Evolutionary conservation across 2,329 filamentous ascomycete species (phyloP), one percentile per base, ranked within the genome.

Genomic region (Cercospora nicotianae): DNA sequence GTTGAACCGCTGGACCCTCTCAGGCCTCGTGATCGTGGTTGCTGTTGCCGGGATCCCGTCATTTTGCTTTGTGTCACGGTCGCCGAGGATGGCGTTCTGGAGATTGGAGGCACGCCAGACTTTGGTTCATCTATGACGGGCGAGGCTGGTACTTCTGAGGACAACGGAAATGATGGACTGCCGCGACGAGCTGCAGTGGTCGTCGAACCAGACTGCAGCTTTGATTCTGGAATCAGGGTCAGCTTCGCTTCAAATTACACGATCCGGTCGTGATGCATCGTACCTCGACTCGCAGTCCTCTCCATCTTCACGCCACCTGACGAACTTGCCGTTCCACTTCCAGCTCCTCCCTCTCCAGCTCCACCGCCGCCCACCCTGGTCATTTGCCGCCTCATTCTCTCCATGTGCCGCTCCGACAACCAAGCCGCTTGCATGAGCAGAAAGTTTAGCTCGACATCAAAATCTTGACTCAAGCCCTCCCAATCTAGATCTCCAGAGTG

Each of bases 381-480:
- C 83, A 98, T 93, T 81, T 97, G 93, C 20, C 91, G 93, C 72
- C 92, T 89, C 59, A 98, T 92, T 78, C 97, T 93, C 0, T 92
- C 91, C 30, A 96, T 87, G 81, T 98, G 93, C 62, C 92, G 87
- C 78, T 98, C 94, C 76, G 95, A 97, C 5, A 98, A 87, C 87
- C 93, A 97, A 79, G 93, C 93, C 70, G 93, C 93, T 80, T 99
- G 93, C 77, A 97, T 92, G 16, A 97, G 87, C 33, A 99, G 86
- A 76, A 98, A 98, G 48, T 93, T 87, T 67, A 96, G 88, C 28
- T 92, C 90, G 20, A 97, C 94, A 70, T 94, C 87, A 80, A 97
- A 97, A 57, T 87, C 85, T 63, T 87, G 64, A 26, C 73, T 75
- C 30, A 76, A 66, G 0, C 68, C 70, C 39, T 74, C 72, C 75